phyloP scores from a whole-genome alignment of 371 early-diverging fungal genomes.

The Entomophthora muscae region DNA sequence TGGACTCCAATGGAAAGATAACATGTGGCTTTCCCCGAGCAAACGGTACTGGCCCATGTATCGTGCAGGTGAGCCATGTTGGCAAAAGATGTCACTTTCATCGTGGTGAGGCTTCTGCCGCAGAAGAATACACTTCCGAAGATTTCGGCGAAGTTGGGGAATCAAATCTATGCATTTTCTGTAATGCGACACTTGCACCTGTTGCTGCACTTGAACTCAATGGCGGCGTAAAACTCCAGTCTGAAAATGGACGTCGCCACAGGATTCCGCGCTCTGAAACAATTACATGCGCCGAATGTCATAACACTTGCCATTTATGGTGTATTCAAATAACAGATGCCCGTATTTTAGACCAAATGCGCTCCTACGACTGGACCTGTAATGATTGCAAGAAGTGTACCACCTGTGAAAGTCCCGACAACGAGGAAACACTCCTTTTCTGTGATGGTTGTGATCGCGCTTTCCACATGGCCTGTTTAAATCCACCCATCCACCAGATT shows the following conservation, averaged over 20 bases:
- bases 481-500: constrained; percentile 25
- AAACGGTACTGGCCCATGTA: background rate
- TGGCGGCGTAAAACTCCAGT: background rate
- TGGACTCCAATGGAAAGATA: background rate
- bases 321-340: constrained; percentile 57
- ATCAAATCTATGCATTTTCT: constrained; percentile 13
- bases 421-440: constrained; percentile 50
- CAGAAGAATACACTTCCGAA: background rate
- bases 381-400: constrained; percentile 63
- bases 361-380: constrained; percentile 68
- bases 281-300: constrained; percentile 44
- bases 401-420: constrained; percentile 39
- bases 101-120: background rate
- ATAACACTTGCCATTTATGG: constrained; percentile 42
- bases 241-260: constrained; percentile 6
- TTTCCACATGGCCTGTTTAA: constrained; percentile 58
- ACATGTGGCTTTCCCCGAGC: background rate
- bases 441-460: constrained; percentile 74
- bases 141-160: background rate
- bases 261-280: constrained; percentile 17
- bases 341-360: constrained; percentile 37
- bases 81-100: background rate
- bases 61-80: background rate
- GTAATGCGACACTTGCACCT: constrained; percentile 12
- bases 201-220: constrained; percentile 2